Conservation (phyloP, 305 asterid species). For the Rubia tinctorum region DNA sequence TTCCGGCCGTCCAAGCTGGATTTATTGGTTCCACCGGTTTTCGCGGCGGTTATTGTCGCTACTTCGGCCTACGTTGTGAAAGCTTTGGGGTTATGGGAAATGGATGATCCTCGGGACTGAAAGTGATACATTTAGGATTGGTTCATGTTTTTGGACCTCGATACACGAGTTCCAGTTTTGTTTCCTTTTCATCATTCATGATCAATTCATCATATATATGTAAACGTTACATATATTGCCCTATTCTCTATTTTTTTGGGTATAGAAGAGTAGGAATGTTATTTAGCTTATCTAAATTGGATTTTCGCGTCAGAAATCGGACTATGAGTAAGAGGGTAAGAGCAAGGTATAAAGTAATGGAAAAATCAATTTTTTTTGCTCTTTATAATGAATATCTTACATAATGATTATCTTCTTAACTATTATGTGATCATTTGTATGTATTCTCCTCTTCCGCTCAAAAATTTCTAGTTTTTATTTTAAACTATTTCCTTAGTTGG, state of each 20-base stretch:
- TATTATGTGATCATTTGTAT: too few relatives aligned
- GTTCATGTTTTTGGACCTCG: not conserved
- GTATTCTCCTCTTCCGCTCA: too few relatives aligned
- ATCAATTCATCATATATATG: not conserved
- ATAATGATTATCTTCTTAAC: too few relatives aligned
- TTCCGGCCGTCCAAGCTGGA: slow-evolving; percentile 25
- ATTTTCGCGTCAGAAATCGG: not conserved
- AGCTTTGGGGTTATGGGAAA: slow-evolving; percentile 35
- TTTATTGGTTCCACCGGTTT: slow-evolving; percentile 29
- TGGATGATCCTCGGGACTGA: slow-evolving; percentile 16
- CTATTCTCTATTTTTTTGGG: not conserved
- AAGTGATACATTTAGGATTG: not conserved
- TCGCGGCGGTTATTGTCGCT: slow-evolving; percentile 28
- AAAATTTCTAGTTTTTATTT: too few relatives aligned
- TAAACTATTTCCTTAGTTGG: too few relatives aligned
- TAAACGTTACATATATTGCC: not conserved
- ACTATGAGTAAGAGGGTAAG: not conserved
- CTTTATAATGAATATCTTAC: too few relatives aligned
- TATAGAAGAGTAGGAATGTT: not conserved
- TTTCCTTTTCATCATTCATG: not conserved
- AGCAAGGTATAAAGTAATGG: not conserved
- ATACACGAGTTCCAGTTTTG: not conserved
- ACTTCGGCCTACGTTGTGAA: slow-evolving; percentile 29
- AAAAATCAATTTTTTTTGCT: too few relatives aligned
- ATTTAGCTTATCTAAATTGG: not conserved